A percentile compares a stretch with the other conserved stretches of the same genome.
Conservation (phyloP, 768 basidiomycete species). For the Kwoniella sp. region DNA sequence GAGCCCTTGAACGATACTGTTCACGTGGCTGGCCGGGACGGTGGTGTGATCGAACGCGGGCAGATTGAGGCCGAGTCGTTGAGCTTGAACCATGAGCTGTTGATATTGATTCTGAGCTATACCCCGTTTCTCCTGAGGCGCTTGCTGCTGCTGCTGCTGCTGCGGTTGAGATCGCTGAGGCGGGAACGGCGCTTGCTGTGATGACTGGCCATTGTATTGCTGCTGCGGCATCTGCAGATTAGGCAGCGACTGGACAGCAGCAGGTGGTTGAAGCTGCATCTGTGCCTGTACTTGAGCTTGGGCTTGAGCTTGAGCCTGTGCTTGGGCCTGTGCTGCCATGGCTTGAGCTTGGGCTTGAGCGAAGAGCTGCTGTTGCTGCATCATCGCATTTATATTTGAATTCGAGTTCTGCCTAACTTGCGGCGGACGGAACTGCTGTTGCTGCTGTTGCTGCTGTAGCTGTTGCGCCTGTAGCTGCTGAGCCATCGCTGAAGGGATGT, state of each 20-base stretch:
- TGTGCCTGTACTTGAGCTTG: conserved; percentile 1
- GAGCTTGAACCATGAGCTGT: conserved; percentile 9
- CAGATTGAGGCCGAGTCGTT: conserved; percentile 6
- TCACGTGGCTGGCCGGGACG: conserved; percentile 1
- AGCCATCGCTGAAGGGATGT: neutral
- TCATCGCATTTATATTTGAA: neutral
- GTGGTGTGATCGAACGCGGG: conserved; percentile 13
- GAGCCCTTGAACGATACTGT: conserved; percentile 2
- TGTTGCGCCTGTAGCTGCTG: conserved; percentile 7
- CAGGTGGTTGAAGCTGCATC: neutral
- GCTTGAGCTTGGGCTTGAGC: conserved; percentile 2
- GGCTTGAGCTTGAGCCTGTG: conserved; percentile 5
- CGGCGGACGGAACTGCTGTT: conserved; percentile 9
- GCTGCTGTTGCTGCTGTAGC: conserved; percentile 1
- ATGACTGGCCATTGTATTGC: neutral
- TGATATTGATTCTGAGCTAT: conserved; percentile 10
- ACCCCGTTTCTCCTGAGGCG: conserved; percentile 6
- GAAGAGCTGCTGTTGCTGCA: conserved; percentile 7
- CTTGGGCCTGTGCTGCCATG: conserved; percentile 8
- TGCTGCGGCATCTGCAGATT: neutral
- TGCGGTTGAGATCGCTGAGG: conserved; percentile 1
- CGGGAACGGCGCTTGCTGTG: neutral
- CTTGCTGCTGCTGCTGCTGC: conserved; percentile 9
- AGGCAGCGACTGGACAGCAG: neutral
- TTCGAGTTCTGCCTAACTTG: conserved; percentile 3